Conservation (phyloP, 164 flowering plant species). For the Liquidambar formosana region DNA sequence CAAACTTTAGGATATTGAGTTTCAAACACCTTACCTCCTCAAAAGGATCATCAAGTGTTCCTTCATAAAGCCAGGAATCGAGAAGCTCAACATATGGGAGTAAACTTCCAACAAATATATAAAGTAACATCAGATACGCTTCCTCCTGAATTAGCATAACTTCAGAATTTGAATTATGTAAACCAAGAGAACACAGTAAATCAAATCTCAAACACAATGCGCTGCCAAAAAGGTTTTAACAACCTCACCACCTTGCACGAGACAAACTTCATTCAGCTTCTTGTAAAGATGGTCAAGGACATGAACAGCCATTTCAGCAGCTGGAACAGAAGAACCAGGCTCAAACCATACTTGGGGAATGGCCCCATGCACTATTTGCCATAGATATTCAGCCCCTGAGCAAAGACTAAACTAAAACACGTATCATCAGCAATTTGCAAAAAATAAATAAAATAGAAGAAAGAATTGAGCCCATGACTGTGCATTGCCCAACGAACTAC, state of each 20-base stretch:
- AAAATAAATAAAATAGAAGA: constrained; percentile 1
- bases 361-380: constrained; percentile 73
- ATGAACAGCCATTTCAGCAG: constrained; percentile 76
- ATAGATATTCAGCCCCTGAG: constrained; percentile 79
- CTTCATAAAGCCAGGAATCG: constrained; percentile 97
- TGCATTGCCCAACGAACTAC: too few relatives aligned
- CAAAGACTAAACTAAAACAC: constrained; percentile 57
- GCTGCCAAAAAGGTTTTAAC: constrained; percentile 12
- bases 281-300: constrained; percentile 74
- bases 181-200: constrained; percentile 2
- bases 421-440: constrained; percentile 17
- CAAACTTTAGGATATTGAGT: neutral
- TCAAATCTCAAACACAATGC: neutral
- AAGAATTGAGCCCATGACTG: too few relatives aligned
- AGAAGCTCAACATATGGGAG: constrained; percentile 83
- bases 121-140: constrained; percentile 71
- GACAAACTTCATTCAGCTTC: constrained; percentile 83
- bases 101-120: constrained; percentile 67
- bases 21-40: constrained; percentile 63
- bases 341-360: constrained; percentile 61
- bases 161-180: constrained; percentile 7
- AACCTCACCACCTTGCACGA: constrained; percentile 97
- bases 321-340: constrained; percentile 39
- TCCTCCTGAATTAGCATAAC: constrained; percentile 68
- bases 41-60: constrained; percentile 91